A percentile compares a stretch with the other conserved stretches of the same genome.
Evolutionary conservation across 768 basidiomycete species (phyloP).

Genomic region (Fibroporia radiculosa): DNA sequence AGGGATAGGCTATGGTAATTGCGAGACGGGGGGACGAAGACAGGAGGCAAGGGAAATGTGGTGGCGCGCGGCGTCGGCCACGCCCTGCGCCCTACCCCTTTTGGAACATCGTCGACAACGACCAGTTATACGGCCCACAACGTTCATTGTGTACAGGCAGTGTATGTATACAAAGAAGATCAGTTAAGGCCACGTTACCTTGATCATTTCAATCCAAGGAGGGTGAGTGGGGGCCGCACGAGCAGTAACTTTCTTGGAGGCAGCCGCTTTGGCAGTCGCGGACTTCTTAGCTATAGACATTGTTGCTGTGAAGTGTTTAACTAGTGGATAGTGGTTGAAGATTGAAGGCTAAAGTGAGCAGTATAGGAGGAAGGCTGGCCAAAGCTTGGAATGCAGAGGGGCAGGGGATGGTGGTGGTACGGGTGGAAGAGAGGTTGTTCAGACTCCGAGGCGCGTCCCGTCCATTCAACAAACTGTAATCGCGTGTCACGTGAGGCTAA

Average conservation of each 20-base stretch:
- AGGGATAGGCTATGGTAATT: too few relatives aligned
- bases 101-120: slow-evolving; percentile 18
- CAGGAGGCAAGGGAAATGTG: slow-evolving; percentile 12
- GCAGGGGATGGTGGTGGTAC: slow-evolving; percentile 42
- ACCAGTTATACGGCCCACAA: slow-evolving; percentile 1
- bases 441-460: slow-evolving; percentile 27
- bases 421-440: slow-evolving; percentile 26
- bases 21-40: slow-evolving; percentile 5
- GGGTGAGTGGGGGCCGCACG: slow-evolving; percentile 41
- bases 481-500: slow-evolving; percentile 25
- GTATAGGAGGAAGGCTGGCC: slow-evolving; percentile 14
- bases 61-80: slow-evolving; percentile 24
- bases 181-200: slow-evolving; percentile 36
- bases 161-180: slow-evolving; percentile 8
- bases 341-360: slow-evolving; percentile 12
- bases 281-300: slow-evolving; percentile 30
- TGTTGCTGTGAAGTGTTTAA: slow-evolving; percentile 28
- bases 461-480: slow-evolving; percentile 28
- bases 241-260: slow-evolving; percentile 35
- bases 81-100: slow-evolving; percentile 37
- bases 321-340: slow-evolving; percentile 9
- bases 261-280: slow-evolving; percentile 40
- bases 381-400: slow-evolving; percentile 16
- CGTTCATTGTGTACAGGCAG: neutral
- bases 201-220: slow-evolving; percentile 73